Conservation (phyloP, 176 grass and related monocot species). For the Sorghum bicolor region Sorghum_bicolor_NCBIv3 NC_012871.2:73892001-73892500, state of each 20-base stretch:
- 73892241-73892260: conserved; percentile 64
- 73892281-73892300: conserved; percentile 69
- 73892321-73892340: conserved; percentile 74
- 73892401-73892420: conserved; percentile 15
- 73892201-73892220: conserved; percentile 89
- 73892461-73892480: not conserved
- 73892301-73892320: conserved; percentile 58
- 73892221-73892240: conserved; percentile 66
- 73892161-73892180: conserved; percentile 82
- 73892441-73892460: not conserved
- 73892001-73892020: conserved; percentile 56
- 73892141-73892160: conserved; percentile 68
- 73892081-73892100: conserved; percentile 72
- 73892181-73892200: conserved; percentile 66
- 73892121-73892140: conserved; percentile 74
- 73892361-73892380: conserved; percentile 75
- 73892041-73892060: conserved; percentile 68
- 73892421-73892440: conserved; percentile 9
- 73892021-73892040: conserved; percentile 70
- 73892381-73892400: conserved; percentile 62
- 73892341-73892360: conserved; percentile 89
- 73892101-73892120: conserved; percentile 70
- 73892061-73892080: conserved; percentile 81
- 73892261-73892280: conserved; percentile 64
- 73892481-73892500: not conserved